Evolutionary conservation across 441 rosid species (phyloP), one percentile per base, ranked within the genome.

Genomic region (Arabidopsis hybrid): DNA sequence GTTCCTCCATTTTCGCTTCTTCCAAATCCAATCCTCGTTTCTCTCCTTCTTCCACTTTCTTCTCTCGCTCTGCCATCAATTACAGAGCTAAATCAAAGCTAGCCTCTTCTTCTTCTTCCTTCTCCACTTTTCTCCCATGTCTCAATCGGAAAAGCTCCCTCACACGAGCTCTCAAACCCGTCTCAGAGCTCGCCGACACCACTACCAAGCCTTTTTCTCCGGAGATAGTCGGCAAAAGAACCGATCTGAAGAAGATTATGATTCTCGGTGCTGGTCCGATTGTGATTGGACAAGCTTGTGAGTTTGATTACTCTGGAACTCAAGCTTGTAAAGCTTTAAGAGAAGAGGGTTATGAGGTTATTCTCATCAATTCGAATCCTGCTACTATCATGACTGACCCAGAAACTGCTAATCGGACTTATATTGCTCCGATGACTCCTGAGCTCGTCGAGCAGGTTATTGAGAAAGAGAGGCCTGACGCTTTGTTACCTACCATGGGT

Each of bases 371-470:
- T 61, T 92, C 97, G 9, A 94, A 94, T 60, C 97, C 97, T 0
- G 97, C 99, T n/a, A 94, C 97, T 11, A 94, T 94, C 74, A 94
- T 94, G 99, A 94, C 99, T 29, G 99, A 94, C 71, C 97, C 99
- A 13, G 97, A 83, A n/a, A 55, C 91, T 46, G 99, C 99, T 0
- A 87, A 90, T 72, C 81, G 88, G 79, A 95, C 98, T 50, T 95
- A 92, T 71, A 75, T 95, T 53, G 77, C 96, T 26, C 99, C 99
- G 0, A 87, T 95, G 96, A 91, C 96, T 2, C 94, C 97, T 6
- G 98, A 89, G 57, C 85, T 92, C 59, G 97, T 92, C 2, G 97
- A 89, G 84, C 91, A 91, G 35, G 89, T 95, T 17, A 86, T 95
- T 17, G 82, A 83, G 51, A 89, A 87, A 58, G 99, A 95, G 78